Evolutionary conservation across 345 rosid genomes (phyloP).

Genomic region (Boechera retrofracta): DNA sequence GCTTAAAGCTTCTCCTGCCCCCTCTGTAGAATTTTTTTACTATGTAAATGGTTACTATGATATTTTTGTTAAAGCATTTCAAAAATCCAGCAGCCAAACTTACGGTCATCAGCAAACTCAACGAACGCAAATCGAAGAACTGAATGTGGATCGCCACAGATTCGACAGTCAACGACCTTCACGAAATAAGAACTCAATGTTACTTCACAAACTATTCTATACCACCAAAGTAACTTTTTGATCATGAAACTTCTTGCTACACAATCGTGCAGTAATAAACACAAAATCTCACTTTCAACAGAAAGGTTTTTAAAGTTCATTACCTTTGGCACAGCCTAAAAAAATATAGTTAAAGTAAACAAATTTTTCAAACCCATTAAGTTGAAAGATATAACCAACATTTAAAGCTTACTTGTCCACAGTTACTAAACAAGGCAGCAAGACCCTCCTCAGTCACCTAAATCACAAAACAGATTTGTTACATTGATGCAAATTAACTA

Average conservation of each 20-base stretch:
- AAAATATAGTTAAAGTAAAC: background rate
- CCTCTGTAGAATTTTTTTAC: conserved; percentile 53
- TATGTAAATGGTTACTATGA: conserved; percentile 1
- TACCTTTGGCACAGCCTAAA: background rate
- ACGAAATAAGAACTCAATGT: conserved; percentile 35
- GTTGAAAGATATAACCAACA: background rate
- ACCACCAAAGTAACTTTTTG: conserved; percentile 4
- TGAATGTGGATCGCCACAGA: conserved; percentile 94
- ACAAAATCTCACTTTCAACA: conserved; percentile 6
- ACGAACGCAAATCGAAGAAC: conserved; percentile 96
- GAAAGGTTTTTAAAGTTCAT: background rate
- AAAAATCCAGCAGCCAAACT: conserved; percentile 40
- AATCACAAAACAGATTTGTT: conserved; percentile 26
- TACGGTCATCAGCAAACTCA: conserved; percentile 90
- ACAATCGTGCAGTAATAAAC: background rate
- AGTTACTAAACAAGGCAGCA: conserved; percentile 75
- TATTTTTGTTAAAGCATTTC: background rate
- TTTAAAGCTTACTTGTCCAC: conserved; percentile 70
- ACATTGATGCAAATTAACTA: conserved; percentile 11
- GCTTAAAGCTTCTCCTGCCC: conserved; percentile 76
- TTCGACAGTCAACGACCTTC: conserved; percentile 95
- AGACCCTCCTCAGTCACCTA: conserved; percentile 91
- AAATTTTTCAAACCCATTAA: conserved; percentile 1
- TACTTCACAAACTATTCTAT: conserved; percentile 20
- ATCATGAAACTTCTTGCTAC: background rate